A percentile compares a stretch with the other conserved stretches of the same genome.
phyloP scores from a whole-genome alignment of 2,329 filamentous ascomycete genomes.

The Chaetomiaceae sp. region DNA sequence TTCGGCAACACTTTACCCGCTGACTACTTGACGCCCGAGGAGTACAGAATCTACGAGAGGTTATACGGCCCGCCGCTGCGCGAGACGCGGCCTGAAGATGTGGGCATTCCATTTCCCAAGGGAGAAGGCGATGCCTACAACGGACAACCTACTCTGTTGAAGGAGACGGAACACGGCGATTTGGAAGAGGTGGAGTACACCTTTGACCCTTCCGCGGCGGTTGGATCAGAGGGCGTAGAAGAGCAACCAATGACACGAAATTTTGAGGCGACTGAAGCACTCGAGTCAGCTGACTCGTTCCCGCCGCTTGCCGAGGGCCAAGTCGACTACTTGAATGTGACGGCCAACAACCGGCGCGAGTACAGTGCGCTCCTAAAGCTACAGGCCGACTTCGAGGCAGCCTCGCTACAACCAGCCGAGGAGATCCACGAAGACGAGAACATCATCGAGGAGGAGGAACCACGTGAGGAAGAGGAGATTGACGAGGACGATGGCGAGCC shows the following conservation, averaged over 20 bases:
- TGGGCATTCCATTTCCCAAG: constrained; percentile 42
- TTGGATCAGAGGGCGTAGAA: constrained; percentile 44
- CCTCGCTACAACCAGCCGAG: constrained; percentile 33
- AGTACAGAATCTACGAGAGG: constrained; percentile 71
- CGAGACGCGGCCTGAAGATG: constrained; percentile 56
- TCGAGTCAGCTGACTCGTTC: not conserved
- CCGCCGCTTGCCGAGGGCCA: constrained; percentile 33
- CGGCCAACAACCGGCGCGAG: constrained; percentile 52
- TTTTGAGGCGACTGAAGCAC: constrained; percentile 11
- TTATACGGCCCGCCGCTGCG: constrained; percentile 74
- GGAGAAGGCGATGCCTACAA: constrained; percentile 24
- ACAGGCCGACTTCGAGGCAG: constrained; percentile 54
- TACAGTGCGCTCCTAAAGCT: constrained; percentile 51
- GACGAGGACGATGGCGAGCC: constrained; percentile 34
- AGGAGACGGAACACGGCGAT: constrained; percentile 51
- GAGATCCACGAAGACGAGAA: constrained; percentile 34
- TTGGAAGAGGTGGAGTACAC: constrained; percentile 59
- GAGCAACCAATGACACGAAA: constrained; percentile 2
- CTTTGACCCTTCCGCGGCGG: constrained; percentile 34
- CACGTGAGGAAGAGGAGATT: constrained; percentile 35
- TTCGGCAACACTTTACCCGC: constrained; percentile 75
- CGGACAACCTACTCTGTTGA: constrained; percentile 45
- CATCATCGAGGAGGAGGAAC: constrained; percentile 27
- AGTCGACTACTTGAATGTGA: constrained; percentile 43
- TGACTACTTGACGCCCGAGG: constrained; percentile 63